A percentile compares a stretch with the other conserved stretches of the same genome.
Conservation (phyloP, 768 basidiomycete genomes). For the Mrakia gelida region DNA sequence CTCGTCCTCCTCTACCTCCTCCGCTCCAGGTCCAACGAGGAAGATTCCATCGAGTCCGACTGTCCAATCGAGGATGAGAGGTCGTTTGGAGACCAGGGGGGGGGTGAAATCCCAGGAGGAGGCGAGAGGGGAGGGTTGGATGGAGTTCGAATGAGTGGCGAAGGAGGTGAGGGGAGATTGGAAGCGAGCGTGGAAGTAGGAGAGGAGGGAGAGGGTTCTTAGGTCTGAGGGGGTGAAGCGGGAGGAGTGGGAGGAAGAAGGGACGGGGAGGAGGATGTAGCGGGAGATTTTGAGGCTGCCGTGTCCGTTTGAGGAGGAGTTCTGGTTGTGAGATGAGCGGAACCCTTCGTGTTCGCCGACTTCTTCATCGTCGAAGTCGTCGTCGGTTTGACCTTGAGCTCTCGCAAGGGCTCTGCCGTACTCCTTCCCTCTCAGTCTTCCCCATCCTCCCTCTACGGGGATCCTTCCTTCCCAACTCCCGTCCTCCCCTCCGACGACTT, state of each 20-base stretch:
- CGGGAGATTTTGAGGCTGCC: neutral
- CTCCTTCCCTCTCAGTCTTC: constrained; percentile 21
- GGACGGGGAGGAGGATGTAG: constrained; percentile 49
- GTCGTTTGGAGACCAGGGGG: constrained; percentile 64
- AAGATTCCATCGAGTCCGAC: constrained; percentile 60
- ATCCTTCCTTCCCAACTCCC: constrained; percentile 30
- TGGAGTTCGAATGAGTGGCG: neutral
- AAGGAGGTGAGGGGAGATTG: neutral
- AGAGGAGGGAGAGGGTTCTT: constrained; percentile 63
- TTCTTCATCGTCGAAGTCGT: constrained; percentile 12
- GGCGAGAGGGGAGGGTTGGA: constrained; percentile 34
- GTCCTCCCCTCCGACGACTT: constrained; percentile 20
- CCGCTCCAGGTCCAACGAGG: constrained; percentile 66
- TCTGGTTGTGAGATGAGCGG: neutral
- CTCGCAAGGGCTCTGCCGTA: neutral
- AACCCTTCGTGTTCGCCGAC: constrained; percentile 9
- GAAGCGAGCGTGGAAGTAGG: constrained; percentile 63
- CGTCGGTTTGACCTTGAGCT: neutral
- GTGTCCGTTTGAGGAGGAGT: neutral
- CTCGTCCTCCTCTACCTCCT: constrained; percentile 72
- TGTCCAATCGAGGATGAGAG: constrained; percentile 65
- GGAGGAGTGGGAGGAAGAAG: constrained; percentile 50
- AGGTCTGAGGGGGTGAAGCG: constrained; percentile 63
- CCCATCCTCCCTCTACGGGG: constrained; percentile 32
- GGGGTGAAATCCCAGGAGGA: constrained; percentile 63